Conservation (phyloP, 768 basidiomycete species). For the Pulveroboletus frians region DNA sequence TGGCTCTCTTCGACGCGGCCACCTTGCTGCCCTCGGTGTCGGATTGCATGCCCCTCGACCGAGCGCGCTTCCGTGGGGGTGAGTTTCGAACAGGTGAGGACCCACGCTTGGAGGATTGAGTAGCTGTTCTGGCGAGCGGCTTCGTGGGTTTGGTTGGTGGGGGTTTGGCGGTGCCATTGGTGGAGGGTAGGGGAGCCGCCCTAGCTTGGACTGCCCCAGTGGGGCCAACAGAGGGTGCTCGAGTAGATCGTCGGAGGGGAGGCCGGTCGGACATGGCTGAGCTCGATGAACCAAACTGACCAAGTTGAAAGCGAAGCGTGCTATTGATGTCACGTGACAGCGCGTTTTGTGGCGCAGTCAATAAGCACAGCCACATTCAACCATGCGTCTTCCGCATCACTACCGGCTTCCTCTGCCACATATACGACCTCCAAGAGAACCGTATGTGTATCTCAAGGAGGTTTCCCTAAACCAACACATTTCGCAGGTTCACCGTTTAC, state of each 20-base stretch:
- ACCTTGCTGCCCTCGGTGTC: constrained; percentile 38
- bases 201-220: constrained; percentile 21
- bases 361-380: constrained; percentile 13
- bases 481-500: constrained; percentile 43
- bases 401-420: constrained; percentile 2
- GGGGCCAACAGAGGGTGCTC: constrained; percentile 45
- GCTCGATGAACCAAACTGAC: not conserved
- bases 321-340: constrained; percentile 17
- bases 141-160: constrained; percentile 34
- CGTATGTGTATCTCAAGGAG: not conserved
- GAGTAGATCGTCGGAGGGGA: constrained; percentile 48
- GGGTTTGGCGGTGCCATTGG: constrained; percentile 30
- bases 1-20: constrained; percentile 22
- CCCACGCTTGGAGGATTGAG: constrained; percentile 42
- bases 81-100: constrained; percentile 45
- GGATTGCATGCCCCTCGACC: constrained; percentile 36
- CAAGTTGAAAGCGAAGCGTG: not conserved
- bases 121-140: constrained; percentile 19
- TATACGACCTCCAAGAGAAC: constrained; percentile 1
- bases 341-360: constrained; percentile 23
- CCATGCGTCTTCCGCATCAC: constrained; percentile 9
- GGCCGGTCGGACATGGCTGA: constrained; percentile 27
- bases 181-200: constrained; percentile 29
- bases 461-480: not conserved
- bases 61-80: constrained; percentile 43